These are phyloP conservation scores for Epichloe elymi DNA, from an alignment of 2,329 filamentous ascomycete species.

Conservation along the genomic window DNA sequence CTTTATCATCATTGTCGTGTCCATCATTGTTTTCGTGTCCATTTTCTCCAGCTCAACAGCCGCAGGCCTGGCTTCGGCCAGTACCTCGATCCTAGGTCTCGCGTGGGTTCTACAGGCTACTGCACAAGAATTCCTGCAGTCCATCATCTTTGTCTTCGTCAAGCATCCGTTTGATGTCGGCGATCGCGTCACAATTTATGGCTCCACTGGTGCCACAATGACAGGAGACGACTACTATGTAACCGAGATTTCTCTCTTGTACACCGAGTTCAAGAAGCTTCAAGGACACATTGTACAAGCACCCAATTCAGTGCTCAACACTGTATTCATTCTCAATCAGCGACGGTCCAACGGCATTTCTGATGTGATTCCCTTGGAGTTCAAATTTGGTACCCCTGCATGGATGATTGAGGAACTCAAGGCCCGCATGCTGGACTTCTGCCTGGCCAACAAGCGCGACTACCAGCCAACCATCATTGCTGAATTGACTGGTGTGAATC, in stretches of 20 bases:
- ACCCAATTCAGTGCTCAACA: slow-evolving; percentile 87
- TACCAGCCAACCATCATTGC: slow-evolving; percentile 78
- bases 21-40: slow-evolving; percentile 75
- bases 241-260: slow-evolving; percentile 82
- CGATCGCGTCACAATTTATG: slow-evolving; percentile 83
- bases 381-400: slow-evolving; percentile 78
- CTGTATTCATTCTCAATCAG: slow-evolving; percentile 88
- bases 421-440: slow-evolving; percentile 68
- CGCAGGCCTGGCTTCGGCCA: slow-evolving; percentile 77
- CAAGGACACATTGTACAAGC: slow-evolving; percentile 92
- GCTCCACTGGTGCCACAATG: slow-evolving; percentile 67
- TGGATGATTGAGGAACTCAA: slow-evolving; percentile 76
- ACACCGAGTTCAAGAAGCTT: slow-evolving; percentile 98
- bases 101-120: slow-evolving; percentile 90
- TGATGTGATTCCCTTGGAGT: slow-evolving; percentile 69
- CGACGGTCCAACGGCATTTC: slow-evolving; percentile 78
- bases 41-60: slow-evolving; percentile 85
- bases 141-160: slow-evolving; percentile 88
- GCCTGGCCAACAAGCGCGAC: slow-evolving; percentile 74
- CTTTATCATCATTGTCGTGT: slow-evolving; percentile 71
- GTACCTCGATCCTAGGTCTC: slow-evolving; percentile 74
- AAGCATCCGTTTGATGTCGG: slow-evolving; percentile 97
- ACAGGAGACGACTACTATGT: slow-evolving; percentile 91
- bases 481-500: slow-evolving; percentile 64
- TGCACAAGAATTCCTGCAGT: slow-evolving; percentile 88